These are phyloP conservation scores for Euphorbia corollata DNA, from an alignment of 441 rosid species.

Conservation along the genomic window DNA sequence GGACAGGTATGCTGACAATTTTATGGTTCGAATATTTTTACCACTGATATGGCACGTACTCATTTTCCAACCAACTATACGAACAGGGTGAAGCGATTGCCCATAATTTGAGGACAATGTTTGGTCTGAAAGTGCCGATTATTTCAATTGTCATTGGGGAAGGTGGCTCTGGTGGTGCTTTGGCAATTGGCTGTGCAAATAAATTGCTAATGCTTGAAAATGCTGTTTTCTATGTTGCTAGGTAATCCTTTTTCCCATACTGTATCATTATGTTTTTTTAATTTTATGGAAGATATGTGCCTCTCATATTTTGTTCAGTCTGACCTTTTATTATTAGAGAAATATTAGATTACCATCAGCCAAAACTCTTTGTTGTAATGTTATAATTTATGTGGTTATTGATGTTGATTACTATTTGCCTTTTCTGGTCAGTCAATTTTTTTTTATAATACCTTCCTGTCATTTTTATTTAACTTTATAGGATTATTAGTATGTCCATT, in stretches of 20 bases:
- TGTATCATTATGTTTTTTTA: neutral
- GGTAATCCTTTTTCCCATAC: constrained; percentile 38
- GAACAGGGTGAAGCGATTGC: constrained; percentile 95
- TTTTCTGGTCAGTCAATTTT: no score
- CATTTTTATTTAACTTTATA: neutral
- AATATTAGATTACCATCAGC: constrained; percentile 7
- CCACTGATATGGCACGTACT: constrained; percentile 15
- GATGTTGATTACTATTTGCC: constrained; percentile 5
- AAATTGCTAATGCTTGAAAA: constrained; percentile 87
- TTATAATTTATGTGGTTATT: neutral
- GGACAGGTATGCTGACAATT: constrained; percentile 53
- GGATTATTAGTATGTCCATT: neutral
- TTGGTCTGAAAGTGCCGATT: constrained; percentile 84
- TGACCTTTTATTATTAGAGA: neutral
- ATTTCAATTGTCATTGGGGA: constrained; percentile 88
- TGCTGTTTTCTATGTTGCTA: constrained; percentile 86
- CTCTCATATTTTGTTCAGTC: constrained; percentile 5
- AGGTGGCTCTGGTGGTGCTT: constrained; percentile 98
- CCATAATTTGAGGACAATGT: constrained; percentile 79
- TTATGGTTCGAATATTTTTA: constrained; percentile 14
- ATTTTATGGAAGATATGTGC: neutral
- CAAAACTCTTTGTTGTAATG: neutral
- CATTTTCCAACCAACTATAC: constrained; percentile 18
- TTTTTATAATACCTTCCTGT: neutral
- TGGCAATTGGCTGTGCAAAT: constrained; percentile 89